phyloP scores from a whole-genome alignment of 1,139 yeast genomes.

The Geotrichum phurueaensis region DNA sequence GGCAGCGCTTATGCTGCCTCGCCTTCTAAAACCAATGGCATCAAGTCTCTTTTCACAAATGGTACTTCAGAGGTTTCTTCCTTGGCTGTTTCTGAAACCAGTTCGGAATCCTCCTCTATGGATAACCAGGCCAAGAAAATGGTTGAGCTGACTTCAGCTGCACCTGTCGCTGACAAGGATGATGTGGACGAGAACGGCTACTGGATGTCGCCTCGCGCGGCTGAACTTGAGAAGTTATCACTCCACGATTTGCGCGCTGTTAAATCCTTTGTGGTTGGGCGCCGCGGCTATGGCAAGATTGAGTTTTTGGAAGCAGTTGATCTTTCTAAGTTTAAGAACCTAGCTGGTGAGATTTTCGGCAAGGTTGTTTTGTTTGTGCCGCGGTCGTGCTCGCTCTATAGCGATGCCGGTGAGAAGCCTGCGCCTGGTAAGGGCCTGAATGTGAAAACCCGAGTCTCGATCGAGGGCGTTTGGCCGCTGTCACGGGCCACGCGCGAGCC shows the following conservation, averaged over 20 bases:
- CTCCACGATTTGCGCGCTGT: slow-evolving; percentile 61
- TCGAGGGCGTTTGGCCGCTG: slow-evolving; percentile 74
- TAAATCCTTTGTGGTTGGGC: slow-evolving; percentile 65
- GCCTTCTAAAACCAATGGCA: not conserved
- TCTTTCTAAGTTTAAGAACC: slow-evolving; percentile 57
- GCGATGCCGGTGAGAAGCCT: slow-evolving; percentile 52
- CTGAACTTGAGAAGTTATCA: slow-evolving; percentile 54
- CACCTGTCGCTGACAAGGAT: slow-evolving; percentile 35
- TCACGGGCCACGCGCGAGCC: slow-evolving; percentile 68
- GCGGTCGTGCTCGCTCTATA: slow-evolving; percentile 59
- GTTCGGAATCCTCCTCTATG: not conserved
- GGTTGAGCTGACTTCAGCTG: not conserved
- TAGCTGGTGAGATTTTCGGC: slow-evolving; percentile 42
- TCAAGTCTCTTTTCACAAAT: not conserved
- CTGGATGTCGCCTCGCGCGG: slow-evolving; percentile 76
- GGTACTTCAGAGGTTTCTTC: not conserved
- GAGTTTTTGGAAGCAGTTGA: slow-evolving; percentile 80
- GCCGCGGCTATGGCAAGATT: slow-evolving; percentile 69
- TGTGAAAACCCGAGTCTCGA: slow-evolving; percentile 62
- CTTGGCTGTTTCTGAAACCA: not conserved
- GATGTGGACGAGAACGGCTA: slow-evolving; percentile 62
- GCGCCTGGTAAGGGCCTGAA: slow-evolving; percentile 76
- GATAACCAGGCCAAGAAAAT: not conserved
- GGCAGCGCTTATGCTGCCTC: not conserved
- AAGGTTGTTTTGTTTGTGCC: slow-evolving; percentile 53